These are phyloP conservation scores for Cucurbita maxima DNA, from an alignment of 306 rosid genomes.

Conservation along the genomic window DNA sequence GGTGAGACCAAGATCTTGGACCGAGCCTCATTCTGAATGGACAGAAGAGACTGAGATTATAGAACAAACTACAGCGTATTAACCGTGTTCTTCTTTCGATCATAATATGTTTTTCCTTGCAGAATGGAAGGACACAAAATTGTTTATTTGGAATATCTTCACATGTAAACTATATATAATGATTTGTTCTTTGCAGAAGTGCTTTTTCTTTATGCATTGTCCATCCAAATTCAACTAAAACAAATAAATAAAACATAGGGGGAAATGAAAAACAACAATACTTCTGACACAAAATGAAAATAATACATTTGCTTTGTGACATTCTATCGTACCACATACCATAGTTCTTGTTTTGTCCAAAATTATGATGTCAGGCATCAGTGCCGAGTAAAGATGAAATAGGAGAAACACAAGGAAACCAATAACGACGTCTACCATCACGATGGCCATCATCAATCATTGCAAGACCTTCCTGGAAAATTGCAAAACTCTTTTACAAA, in stretches of 20 bases:
- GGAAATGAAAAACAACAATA: not conserved
- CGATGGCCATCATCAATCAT: conserved; percentile 96
- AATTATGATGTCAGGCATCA: conserved; percentile 19
- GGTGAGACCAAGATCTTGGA: conserved; percentile 68
- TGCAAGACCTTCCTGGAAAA: conserved; percentile 84
- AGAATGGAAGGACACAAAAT: not conserved
- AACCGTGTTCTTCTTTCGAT: not conserved
- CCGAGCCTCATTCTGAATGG: conserved; percentile 68
- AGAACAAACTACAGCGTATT: not conserved
- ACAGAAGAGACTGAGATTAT: conserved; percentile 31
- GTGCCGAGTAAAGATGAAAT: conserved; percentile 38
- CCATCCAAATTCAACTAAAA: not conserved
- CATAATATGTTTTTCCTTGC: not conserved
- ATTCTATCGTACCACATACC: not conserved
- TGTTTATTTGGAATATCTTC: not conserved
- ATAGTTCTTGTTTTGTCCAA: not conserved
- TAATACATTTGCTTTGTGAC: not conserved
- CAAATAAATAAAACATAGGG: not conserved
- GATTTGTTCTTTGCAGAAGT: not conserved
- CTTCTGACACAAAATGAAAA: not conserved
- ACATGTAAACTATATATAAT: not conserved
- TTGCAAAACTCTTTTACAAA: not conserved
- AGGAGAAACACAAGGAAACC: conserved; percentile 91
- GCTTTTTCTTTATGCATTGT: not conserved
- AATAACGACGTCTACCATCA: conserved; percentile 67